phyloP scores from a whole-genome alignment of 768 basidiomycete species.

The Xerocomus brunneocitrinus region DNA sequence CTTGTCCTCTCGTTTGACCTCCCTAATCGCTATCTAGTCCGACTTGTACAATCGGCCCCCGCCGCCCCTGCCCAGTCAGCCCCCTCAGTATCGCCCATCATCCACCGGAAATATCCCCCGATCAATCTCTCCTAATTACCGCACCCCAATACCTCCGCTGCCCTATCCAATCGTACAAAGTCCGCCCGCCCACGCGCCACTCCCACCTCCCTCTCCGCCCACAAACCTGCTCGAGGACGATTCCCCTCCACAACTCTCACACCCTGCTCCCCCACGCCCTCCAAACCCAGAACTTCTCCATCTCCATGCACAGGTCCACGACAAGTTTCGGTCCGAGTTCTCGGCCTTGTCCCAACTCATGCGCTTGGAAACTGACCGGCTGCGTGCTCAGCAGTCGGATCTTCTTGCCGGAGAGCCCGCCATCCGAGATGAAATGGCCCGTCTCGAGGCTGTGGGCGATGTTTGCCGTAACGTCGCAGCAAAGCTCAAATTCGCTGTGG shows the following conservation, averaged over 20 bases:
- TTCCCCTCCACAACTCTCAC: constrained; percentile 25
- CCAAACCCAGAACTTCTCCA: constrained; percentile 86
- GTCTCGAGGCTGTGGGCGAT: constrained; percentile 87
- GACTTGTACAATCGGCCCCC: constrained; percentile 34
- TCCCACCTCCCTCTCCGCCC: constrained; percentile 22
- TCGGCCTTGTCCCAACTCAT: constrained; percentile 64
- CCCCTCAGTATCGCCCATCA: constrained; percentile 27
- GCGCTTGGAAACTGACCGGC: constrained; percentile 62
- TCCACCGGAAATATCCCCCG: constrained; percentile 18
- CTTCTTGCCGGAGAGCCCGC: constrained; percentile 89
- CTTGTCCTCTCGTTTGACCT: not conserved
- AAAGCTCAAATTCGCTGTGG: constrained; percentile 59
- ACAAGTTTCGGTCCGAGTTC: constrained; percentile 68
- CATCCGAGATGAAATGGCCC: constrained; percentile 92
- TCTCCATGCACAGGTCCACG: constrained; percentile 72
- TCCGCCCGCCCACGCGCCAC: constrained; percentile 29
- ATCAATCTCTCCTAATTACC: constrained; percentile 27
- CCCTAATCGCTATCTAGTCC: constrained; percentile 14
- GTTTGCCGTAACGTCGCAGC: constrained; percentile 80
- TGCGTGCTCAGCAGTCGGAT: constrained; percentile 79
- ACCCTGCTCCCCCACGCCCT: constrained; percentile 67
- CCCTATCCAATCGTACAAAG: constrained; percentile 27
- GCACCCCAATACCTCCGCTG: constrained; percentile 24
- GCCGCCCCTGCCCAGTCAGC: constrained; percentile 30
- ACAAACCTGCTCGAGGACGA: constrained; percentile 70